phyloP scores from a whole-genome alignment of 805 yeast genomes.

The Sugiyamaella qingdaonensis region DNA sequence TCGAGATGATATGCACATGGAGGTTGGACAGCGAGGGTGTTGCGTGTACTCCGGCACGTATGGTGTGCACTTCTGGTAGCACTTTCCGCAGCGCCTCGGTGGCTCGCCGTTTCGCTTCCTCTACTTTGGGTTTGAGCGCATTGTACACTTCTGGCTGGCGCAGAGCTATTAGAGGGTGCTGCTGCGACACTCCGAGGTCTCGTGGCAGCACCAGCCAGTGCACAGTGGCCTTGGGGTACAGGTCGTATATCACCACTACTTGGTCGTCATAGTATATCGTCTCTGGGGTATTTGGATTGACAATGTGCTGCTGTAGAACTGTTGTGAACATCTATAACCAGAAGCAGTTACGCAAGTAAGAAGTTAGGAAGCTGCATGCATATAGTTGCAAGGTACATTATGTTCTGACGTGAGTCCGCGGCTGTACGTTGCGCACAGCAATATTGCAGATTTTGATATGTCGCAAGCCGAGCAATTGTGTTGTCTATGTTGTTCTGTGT shows the following conservation, averaged over 20 bases:
- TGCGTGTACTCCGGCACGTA: constrained; percentile 61
- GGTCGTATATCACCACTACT: constrained; percentile 55
- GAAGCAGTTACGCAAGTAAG: neutral
- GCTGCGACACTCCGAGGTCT: constrained; percentile 36
- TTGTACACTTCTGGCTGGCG: constrained; percentile 33
- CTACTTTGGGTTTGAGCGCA: constrained; percentile 34
- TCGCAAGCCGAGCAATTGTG: too few relatives aligned
- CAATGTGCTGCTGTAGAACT: constrained; percentile 44
- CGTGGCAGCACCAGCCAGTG: constrained; percentile 64
- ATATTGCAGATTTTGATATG: too few relatives aligned
- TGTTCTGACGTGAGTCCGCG: too few relatives aligned
- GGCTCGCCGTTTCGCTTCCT: constrained; percentile 34
- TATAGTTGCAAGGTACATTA: neutral
- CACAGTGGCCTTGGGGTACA: constrained; percentile 56
- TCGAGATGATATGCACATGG: constrained; percentile 69
- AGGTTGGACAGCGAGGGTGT: constrained; percentile 65
- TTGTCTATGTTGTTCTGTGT: too few relatives aligned
- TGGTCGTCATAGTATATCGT: constrained; percentile 49
- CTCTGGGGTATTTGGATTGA: constrained; percentile 39
- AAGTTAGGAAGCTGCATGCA: neutral
- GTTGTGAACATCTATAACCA: constrained; percentile 4
- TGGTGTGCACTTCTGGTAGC: constrained; percentile 17
- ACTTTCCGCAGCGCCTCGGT: constrained; percentile 30
- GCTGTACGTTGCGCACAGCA: too few relatives aligned
- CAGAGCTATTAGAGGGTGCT: constrained; percentile 52